Evolutionary conservation across 1,284 basidiomycete genomes (phyloP), one percentile per base, ranked within the genome.

Genomic region (Leccinum cinnamomeum): DNA sequence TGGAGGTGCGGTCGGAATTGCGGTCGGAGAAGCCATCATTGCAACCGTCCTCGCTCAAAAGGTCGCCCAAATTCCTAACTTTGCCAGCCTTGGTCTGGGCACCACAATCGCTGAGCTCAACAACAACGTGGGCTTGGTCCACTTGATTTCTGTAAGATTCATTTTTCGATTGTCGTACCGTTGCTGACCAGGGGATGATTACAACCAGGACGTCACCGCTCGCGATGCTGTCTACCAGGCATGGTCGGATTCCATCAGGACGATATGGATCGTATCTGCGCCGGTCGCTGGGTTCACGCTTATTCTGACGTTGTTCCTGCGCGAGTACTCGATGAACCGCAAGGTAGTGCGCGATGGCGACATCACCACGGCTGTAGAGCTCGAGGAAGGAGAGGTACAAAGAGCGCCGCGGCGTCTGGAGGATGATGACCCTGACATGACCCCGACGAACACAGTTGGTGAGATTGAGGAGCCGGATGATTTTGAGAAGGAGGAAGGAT

Each of bases 1-100:
- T n/a, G 91, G 91, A n/a, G 91, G 88, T 5, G 90, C 91, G 0
- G 79, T 93, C 39, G 90, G 91, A 5, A 84, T 94, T 61, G 81
- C 90, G 0, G 72, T 91, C 37, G 89, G 90, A 25, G 86, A 91
- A 67, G 83, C 87, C 2, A 86, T 92, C 62, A 88, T 87, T 65
- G 77, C 85, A 3, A 84, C 83, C 58, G 83, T 89, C 69, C 77
- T 90, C 28, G 76, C 77, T 14, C 77, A 77, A 68, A 85, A 84
- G 65, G 74, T 90, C 6, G 65, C 67, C 0, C 68, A 69, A 3
- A 84, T 90, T 30, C 80, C 83, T 2, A 79, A 79, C 59, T 63
- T 84, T 23, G 65, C 72, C 7, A 72, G 58, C 30, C 54, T 72
- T 4, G 62, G 62, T 23, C 37, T 86, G 25, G 78, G 85, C 63